A percentile compares a stretch with the other conserved stretches of the same genome.
These are phyloP conservation scores for Shiraia sp. DNA, from an alignment of 2,329 filamentous ascomycete species.

Conservation along the genomic window DNA sequence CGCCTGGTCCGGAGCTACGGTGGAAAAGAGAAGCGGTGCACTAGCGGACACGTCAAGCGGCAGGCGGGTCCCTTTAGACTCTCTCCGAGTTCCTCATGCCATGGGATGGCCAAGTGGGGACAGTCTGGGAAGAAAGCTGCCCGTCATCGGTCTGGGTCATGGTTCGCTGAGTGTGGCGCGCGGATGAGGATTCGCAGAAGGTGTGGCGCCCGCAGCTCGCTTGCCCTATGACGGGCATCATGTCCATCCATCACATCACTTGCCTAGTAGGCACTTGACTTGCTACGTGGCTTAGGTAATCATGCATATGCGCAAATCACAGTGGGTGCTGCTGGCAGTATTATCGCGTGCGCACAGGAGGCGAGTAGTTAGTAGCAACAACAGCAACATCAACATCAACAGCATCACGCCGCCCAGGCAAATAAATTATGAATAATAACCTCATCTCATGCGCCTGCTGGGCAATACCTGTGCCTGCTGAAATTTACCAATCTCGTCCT, in stretches of 20 bases:
- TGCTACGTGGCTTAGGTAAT: neutral
- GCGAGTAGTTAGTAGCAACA: too few relatives aligned
- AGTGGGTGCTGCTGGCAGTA: too few relatives aligned
- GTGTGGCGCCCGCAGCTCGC: constrained; percentile 15
- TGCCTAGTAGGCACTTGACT: neutral
- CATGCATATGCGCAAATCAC: too few relatives aligned
- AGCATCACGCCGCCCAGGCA: too few relatives aligned
- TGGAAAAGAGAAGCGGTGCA: constrained; percentile 24
- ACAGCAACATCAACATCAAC: too few relatives aligned
- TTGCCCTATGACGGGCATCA: constrained; percentile 4
- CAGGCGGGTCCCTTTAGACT: constrained; percentile 25
- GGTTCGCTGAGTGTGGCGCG: constrained; percentile 4
- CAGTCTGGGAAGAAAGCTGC: constrained; percentile 14
- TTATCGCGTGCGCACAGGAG: too few relatives aligned
- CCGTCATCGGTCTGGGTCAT: constrained; percentile 7
- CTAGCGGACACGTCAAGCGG: constrained; percentile 34
- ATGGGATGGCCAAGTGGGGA: constrained; percentile 5
- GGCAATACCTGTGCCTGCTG: too few relatives aligned
- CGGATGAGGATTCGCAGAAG: constrained; percentile 1
- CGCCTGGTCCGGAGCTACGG: constrained; percentile 20
- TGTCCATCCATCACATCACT: too few relatives aligned
- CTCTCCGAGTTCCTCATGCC: constrained; percentile 21
- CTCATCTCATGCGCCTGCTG: too few relatives aligned
- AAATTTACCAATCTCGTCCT: too few relatives aligned
- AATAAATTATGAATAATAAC: too few relatives aligned